Percentiles rank a stretch among this genome's conserved stretches.
These are phyloP conservation scores for Microbotryomycetes sp. DNA, from an alignment of 1,284 basidiomycete species.

Conservation along the genomic window DNA sequence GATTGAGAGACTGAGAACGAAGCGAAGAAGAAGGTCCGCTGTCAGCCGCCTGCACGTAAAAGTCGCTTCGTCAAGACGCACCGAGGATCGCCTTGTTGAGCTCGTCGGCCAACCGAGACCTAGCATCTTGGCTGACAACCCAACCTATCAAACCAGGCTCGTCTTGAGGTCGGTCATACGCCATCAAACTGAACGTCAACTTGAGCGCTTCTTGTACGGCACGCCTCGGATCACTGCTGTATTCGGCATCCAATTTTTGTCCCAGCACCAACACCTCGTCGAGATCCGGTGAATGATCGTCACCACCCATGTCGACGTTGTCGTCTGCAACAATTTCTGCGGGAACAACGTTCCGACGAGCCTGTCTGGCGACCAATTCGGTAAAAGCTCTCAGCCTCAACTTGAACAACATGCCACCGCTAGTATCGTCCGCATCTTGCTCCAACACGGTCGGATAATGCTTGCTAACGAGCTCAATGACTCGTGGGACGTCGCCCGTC, in stretches of 20 bases:
- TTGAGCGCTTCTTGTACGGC: constrained; percentile 59
- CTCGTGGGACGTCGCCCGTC: constrained; percentile 1
- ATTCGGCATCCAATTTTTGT: constrained; percentile 58
- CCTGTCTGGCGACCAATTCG: constrained; percentile 59
- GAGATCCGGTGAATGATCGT: constrained; percentile 47
- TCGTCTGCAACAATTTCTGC: constrained; percentile 35
- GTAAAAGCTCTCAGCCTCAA: constrained; percentile 56
- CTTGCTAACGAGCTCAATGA: constrained; percentile 6
- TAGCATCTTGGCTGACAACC: constrained; percentile 59
- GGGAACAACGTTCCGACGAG: too few relatives aligned
- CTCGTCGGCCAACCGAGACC: constrained; percentile 60
- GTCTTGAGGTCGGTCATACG: constrained; percentile 62
- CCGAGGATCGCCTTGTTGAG: constrained; percentile 71
- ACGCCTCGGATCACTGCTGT: constrained; percentile 53
- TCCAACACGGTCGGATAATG: constrained; percentile 12
- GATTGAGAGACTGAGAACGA: constrained; percentile 61
- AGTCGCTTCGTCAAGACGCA: constrained; percentile 42
- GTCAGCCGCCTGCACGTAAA: too few relatives aligned
- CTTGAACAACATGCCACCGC: constrained; percentile 15
- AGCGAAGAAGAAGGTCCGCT: not conserved
- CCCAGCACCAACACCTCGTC: constrained; percentile 61
- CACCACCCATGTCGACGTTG: constrained; percentile 34
- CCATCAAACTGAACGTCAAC: constrained; percentile 65
- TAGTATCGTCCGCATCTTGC: not conserved
- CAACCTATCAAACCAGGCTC: constrained; percentile 53